phyloP scores from a whole-genome alignment of 371 early-diverging fungal genomes.

The Mortierella sp. region DNA sequence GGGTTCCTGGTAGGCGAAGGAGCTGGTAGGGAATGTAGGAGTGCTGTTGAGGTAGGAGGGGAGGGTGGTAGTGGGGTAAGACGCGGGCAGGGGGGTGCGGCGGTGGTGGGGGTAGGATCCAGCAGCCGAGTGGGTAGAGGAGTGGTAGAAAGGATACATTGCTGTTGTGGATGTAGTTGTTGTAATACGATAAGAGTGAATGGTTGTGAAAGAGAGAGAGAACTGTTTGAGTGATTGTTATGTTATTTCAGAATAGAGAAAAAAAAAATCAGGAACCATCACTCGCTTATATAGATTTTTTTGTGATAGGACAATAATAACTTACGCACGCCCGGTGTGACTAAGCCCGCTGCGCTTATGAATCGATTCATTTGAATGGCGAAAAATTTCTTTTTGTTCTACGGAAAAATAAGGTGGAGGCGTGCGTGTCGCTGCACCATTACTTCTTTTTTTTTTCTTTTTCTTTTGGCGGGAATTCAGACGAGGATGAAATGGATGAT shows the following conservation, averaged over 20 bases:
- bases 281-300: background rate
- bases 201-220: background rate
- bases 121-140: background rate
- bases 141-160: background rate
- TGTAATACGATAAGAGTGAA: background rate
- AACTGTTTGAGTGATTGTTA: background rate
- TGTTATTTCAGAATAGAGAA: too few relatives aligned
- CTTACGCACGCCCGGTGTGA: conserved; percentile 4
- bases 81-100: background rate
- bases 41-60: background rate
- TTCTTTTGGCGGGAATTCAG: background rate
- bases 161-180: background rate
- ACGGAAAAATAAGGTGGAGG: background rate
- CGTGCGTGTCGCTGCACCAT: background rate
- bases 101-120: background rate
- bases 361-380: background rate
- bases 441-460: too few relatives aligned
- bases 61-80: background rate
- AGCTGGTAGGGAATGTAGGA: background rate
- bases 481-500: background rate
- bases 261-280: background rate
- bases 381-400: background rate
- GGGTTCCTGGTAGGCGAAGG: background rate
- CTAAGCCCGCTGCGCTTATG: conserved; percentile 5
- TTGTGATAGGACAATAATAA: background rate